Conservation (phyloP, 768 basidiomycete genomes). For the Trametes punicea region DNA sequence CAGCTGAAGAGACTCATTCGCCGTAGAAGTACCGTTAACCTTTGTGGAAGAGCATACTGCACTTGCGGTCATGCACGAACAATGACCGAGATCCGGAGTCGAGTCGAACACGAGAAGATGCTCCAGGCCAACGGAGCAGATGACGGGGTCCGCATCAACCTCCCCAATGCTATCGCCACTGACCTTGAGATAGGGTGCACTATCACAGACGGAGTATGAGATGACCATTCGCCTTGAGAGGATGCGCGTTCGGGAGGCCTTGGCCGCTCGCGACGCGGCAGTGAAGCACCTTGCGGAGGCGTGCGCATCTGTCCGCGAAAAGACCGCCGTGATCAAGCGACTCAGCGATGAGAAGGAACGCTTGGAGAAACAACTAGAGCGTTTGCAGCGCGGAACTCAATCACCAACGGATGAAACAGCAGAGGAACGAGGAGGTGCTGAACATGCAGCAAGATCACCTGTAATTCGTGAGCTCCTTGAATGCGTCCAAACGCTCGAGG, state of each 20-base stretch:
- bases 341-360: slow-evolving; percentile 40
- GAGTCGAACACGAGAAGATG: too few relatives aligned
- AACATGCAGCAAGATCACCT: background rate
- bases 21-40: too few relatives aligned
- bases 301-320: slow-evolving; percentile 58
- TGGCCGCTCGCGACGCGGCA: slow-evolving; percentile 60
- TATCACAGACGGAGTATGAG: slow-evolving; percentile 10
- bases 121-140: too few relatives aligned
- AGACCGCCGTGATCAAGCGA: slow-evolving; percentile 47
- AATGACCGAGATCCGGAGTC: too few relatives aligned
- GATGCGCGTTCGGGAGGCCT: slow-evolving; percentile 46
- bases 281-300: slow-evolving; percentile 58
- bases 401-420: background rate
- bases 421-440: too few relatives aligned
- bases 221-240: slow-evolving; percentile 13
- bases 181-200: too few relatives aligned
- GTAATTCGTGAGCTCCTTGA: slow-evolving; percentile 34
- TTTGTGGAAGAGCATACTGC: too few relatives aligned
- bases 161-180: background rate
- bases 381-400: background rate
- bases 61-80: background rate
- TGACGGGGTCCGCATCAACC: background rate
- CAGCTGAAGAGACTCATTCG: background rate
- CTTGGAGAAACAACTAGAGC: slow-evolving; percentile 26
- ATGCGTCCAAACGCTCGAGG: slow-evolving; percentile 34